phyloP scores from a whole-genome alignment of 225 moss, liverwort and hornwort species.

The Pseudoscleropodium purum region DNA sequence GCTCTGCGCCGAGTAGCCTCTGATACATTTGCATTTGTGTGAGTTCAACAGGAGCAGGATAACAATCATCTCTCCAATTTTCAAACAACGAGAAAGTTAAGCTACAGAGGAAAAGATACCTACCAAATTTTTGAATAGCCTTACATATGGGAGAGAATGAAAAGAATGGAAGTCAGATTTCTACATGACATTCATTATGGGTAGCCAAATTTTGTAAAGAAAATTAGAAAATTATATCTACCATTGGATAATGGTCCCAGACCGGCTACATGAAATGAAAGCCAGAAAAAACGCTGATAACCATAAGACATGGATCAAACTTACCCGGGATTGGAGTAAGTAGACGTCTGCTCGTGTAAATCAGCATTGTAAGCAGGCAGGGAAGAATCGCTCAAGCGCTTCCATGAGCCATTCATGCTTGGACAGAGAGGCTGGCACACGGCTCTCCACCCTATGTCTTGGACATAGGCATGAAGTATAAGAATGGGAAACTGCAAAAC shows the following conservation, averaged over 20 bases:
- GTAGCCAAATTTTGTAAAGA: not conserved
- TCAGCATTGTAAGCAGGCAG: conserved; percentile 1
- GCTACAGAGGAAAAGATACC: not conserved
- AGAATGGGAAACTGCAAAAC: conserved; percentile 77
- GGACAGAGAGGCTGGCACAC: conserved; percentile 1
- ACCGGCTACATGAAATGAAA: not conserved
- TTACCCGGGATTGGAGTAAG: conserved; percentile 5
- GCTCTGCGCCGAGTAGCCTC: conserved; percentile 6
- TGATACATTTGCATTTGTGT: conserved; percentile 1
- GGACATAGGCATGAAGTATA: conserved; percentile 68
- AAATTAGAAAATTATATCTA: not conserved
- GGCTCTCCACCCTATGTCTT: conserved; percentile 56
- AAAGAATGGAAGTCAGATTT: not conserved
- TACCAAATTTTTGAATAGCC: not conserved
- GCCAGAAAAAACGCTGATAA: not conserved
- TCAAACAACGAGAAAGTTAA: not conserved
- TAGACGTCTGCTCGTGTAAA: not conserved
- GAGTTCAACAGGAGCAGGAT: not conserved
- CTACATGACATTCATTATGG: no score
- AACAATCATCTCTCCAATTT: not conserved
- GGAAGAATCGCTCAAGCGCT: conserved; percentile 13
- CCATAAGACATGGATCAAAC: not conserved
- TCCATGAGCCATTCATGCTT: conserved; percentile 15
- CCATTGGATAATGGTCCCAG: not conserved
- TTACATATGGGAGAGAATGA: not conserved